Conservation (phyloP, 176 grass and related monocot species). For the Phyllostachys edulis region DNA sequence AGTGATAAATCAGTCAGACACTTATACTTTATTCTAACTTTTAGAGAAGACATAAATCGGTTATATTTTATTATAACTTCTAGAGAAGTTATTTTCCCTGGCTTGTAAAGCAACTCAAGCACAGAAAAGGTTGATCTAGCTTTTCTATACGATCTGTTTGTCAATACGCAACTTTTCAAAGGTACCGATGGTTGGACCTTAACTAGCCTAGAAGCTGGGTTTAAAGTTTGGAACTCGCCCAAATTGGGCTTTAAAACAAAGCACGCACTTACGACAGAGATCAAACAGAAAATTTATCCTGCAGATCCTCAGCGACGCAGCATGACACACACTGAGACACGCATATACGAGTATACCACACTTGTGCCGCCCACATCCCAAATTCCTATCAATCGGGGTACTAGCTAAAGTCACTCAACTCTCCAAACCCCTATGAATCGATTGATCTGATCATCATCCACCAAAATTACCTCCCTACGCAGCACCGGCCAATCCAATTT, state of each 20-base stretch:
- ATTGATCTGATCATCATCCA: constrained; percentile 11
- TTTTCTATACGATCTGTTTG: background rate
- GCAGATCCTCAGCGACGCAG: background rate
- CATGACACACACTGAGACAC: background rate
- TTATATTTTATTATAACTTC: background rate
- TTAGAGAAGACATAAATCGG: background rate
- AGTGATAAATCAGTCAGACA: background rate
- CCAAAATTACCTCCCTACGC: background rate
- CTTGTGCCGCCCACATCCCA: background rate
- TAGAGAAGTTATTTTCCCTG: background rate
- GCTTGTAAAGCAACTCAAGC: background rate
- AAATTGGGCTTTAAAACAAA: background rate
- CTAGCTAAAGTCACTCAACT: background rate
- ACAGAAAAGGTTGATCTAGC: background rate
- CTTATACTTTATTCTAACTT: background rate
- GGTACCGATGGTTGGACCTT: background rate
- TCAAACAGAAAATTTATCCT: background rate
- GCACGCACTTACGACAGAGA: background rate
- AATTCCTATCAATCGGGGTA: background rate
- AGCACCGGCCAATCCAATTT: background rate
- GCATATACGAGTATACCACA: background rate
- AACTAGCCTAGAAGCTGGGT: background rate
- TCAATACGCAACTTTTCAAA: background rate
- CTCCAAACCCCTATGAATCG: background rate
- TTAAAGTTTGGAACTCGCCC: background rate